Base-by-base conservation (phyloP, 2,329 filamentous ascomycete species). In the Fusarium armeniacum region DNA sequence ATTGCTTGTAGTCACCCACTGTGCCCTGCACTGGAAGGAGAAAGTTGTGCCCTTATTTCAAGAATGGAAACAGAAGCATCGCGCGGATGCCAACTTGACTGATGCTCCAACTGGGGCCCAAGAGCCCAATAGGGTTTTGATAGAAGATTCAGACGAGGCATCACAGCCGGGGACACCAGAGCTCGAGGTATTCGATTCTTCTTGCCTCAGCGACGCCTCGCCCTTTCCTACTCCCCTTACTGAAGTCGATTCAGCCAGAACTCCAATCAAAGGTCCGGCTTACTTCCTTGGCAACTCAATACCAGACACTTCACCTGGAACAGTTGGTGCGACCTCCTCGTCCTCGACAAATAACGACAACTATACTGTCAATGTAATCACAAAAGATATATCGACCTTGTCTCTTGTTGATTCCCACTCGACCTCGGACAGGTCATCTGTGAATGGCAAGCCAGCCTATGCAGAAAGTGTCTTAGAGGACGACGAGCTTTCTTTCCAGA, bases 221-320 rank as follows among this genome's bases (percentile, higher is more conserved):
- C 66, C 57, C 20, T 44, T 55, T 28, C 62, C 67, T 4, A 67
- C 62, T 12, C 67, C 53, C 38, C 50, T 55, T 15, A 13, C 47
- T 1, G 40, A 35, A 28, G 13, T 52, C 7, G 36, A 45, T 11
- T 41, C 41, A 11, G 36, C 35, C 2, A 30, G 16, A 36, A 55
- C 36, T 13, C 38, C 43, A 2, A 15, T 9, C 12, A 61, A 70
- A 30, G 58, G 45, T 12, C 36, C 38, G 6, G 8, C 20, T 30
- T 67, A 38, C 40, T 36, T 49, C 22, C 28, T 41, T 11, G 43
- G 16, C 9, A 44, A 33, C 18, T 56, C 46, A 30, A 24, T 57
- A 12, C 22, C 16, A 3, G 40, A 41, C 12, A 64, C 58, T 6
- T 54, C 54, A 18, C 62, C 45, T 47, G 58, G 22, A 12, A 36